phyloP scores from a whole-genome alignment of 1,284 basidiomycete genomes.

The Jaminaea rosea region DNA sequence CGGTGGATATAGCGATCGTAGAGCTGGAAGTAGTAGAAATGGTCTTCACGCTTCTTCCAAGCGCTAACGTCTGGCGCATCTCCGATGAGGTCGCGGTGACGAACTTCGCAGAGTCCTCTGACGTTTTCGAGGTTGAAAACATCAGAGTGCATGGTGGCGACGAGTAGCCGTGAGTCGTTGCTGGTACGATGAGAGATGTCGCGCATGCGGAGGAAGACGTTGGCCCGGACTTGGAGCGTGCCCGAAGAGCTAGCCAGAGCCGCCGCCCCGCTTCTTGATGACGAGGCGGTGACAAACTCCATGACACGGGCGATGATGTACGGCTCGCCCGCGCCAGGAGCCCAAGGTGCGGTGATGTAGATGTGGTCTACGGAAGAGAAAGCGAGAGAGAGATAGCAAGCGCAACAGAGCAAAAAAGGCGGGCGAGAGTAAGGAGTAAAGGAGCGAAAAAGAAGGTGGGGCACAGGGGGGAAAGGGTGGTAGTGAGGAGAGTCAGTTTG shows the following conservation, averaged over 20 bases:
- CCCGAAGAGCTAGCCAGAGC: slow-evolving; percentile 53
- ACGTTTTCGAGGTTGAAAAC: slow-evolving; percentile 84
- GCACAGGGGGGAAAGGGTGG: no score
- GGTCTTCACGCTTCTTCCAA: slow-evolving; percentile 91
- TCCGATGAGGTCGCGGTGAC: slow-evolving; percentile 82
- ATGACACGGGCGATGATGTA: slow-evolving; percentile 91
- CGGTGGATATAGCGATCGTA: slow-evolving; percentile 97
- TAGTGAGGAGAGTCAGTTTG: background rate
- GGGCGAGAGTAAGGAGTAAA: background rate
- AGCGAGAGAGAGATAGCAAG: slow-evolving; percentile 4
- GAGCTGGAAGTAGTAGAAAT: slow-evolving; percentile 85
- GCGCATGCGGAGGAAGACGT: slow-evolving; percentile 84
- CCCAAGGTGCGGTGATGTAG: slow-evolving; percentile 85
- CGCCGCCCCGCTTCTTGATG: slow-evolving; percentile 57
- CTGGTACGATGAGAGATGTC: slow-evolving; percentile 76
- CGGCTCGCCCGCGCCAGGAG: slow-evolving; percentile 70
- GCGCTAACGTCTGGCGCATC: slow-evolving; percentile 64
- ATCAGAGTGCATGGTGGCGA: slow-evolving; percentile 91
- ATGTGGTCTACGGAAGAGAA: slow-evolving; percentile 65
- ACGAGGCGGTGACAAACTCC: slow-evolving; percentile 79
- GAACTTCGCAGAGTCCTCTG: slow-evolving; percentile 80
- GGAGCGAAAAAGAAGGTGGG: background rate
- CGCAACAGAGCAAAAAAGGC: background rate
- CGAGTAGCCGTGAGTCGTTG: slow-evolving; percentile 75
- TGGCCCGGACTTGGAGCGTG: slow-evolving; percentile 60